These are phyloP conservation scores for Pichia sp. DNA, from an alignment of 1,139 yeast genomes.

Conservation along the genomic window DNA sequence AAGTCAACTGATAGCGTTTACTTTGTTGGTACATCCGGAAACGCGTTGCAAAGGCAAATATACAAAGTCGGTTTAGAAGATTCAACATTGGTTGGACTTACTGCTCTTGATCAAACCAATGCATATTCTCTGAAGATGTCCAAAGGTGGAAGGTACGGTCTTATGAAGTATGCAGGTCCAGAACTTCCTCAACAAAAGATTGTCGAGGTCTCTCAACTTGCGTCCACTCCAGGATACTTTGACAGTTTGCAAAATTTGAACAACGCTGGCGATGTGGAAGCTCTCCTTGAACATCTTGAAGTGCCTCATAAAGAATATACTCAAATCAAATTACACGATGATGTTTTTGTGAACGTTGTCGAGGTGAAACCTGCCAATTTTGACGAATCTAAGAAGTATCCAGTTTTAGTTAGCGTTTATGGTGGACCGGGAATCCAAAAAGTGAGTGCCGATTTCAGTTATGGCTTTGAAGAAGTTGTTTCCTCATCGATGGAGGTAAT, in stretches of 20 bases:
- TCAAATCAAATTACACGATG: slow-evolving; percentile 28
- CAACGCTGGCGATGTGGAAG: slow-evolving; percentile 29
- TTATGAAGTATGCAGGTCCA: slow-evolving; percentile 58
- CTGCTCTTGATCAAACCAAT: slow-evolving; percentile 26
- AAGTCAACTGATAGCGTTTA: slow-evolving; percentile 45
- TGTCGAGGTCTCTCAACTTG: slow-evolving; percentile 36
- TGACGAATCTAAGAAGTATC: slow-evolving; percentile 54
- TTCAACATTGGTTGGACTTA: slow-evolving; percentile 18
- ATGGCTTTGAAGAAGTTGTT: slow-evolving; percentile 65
- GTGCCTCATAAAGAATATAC: slow-evolving; percentile 53
- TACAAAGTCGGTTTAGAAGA: slow-evolving; percentile 33
- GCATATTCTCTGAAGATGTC: slow-evolving; percentile 38
- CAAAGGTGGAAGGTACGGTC: slow-evolving; percentile 45
- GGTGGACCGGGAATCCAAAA: slow-evolving; percentile 95
- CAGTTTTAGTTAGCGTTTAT: slow-evolving; percentile 74
- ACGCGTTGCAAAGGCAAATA: slow-evolving; percentile 49
- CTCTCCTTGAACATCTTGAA: slow-evolving; percentile 31
- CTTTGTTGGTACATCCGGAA: slow-evolving; percentile 54
- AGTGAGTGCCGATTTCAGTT: slow-evolving; percentile 44
- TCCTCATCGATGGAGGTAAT: slow-evolving; percentile 66
- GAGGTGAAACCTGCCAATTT: slow-evolving; percentile 75
- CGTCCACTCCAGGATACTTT: slow-evolving; percentile 24
- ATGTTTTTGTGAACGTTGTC: slow-evolving; percentile 49
- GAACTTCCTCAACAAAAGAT: slow-evolving; percentile 56
- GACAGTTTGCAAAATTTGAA: slow-evolving; percentile 26